These are phyloP conservation scores for Spongospora subterranea DNA, from an alignment of 208 protist genomes.

Conservation along the genomic window DNA sequence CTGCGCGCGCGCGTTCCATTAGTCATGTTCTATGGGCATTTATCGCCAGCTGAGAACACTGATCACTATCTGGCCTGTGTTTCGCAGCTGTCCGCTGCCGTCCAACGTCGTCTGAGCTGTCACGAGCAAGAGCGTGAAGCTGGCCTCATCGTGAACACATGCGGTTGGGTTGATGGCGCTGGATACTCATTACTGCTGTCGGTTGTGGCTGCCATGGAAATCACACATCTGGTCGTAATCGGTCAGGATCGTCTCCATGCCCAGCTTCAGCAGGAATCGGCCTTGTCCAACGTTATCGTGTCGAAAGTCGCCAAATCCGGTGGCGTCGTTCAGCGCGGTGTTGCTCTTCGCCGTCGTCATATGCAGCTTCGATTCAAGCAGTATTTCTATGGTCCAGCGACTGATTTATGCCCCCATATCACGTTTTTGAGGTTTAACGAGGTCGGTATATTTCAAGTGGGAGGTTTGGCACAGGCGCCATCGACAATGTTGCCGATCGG, in stretches of 20 bases:
- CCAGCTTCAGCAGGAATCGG: constrained; percentile 29
- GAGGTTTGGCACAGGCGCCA: constrained; percentile 18
- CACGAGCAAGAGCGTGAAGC: neutral
- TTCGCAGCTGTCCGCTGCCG: neutral
- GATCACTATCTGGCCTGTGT: constrained; percentile 25
- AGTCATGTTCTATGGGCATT: constrained; percentile 16
- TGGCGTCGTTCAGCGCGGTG: neutral
- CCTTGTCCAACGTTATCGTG: neutral
- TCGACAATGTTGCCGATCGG: constrained; percentile 49
- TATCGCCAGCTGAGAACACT: constrained; percentile 7
- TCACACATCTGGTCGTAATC: constrained; percentile 25
- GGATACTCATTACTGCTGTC: neutral
- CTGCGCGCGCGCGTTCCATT: neutral
- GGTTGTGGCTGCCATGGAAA: neutral
- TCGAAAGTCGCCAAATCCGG: constrained; percentile 13
- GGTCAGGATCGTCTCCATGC: constrained; percentile 36
- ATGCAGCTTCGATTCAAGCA: neutral
- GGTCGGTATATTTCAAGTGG: constrained; percentile 20
- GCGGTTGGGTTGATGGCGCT: neutral
- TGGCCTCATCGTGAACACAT: constrained; percentile 18
- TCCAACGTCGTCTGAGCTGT: neutral
- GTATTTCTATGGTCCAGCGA: constrained; percentile 1
- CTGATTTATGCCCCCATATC: constrained; percentile 5
- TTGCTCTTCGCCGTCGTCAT: neutral
- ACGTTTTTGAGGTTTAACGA: neutral